phyloP scores from a whole-genome alignment of 2,329 filamentous ascomycete genomes.

The Aspergillus sp. region DNA sequence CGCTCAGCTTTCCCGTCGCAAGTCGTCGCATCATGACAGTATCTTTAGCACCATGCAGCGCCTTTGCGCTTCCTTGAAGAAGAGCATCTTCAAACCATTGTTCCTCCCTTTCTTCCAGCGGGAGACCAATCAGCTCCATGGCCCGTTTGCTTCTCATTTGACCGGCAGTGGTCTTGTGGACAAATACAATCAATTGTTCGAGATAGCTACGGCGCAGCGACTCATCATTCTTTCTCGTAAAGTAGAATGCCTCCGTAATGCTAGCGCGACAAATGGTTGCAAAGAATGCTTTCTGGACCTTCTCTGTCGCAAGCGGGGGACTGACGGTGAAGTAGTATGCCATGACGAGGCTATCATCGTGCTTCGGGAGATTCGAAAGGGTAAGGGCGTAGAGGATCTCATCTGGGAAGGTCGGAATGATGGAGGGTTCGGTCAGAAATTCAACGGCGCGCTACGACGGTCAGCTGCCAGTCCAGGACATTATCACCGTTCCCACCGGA shows the following conservation, averaged over 20 bases:
- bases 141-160: slow-evolving; percentile 48
- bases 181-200: slow-evolving; percentile 56
- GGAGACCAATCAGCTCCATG: slow-evolving; percentile 64
- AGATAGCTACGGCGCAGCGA: slow-evolving; percentile 59
- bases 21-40: slow-evolving; percentile 68
- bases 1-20: slow-evolving; percentile 51
- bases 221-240: slow-evolving; percentile 59
- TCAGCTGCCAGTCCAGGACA: not conserved
- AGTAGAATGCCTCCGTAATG: slow-evolving; percentile 67
- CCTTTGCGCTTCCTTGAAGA: slow-evolving; percentile 57
- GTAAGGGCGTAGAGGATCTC: slow-evolving; percentile 69
- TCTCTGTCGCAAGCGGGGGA: slow-evolving; percentile 60
- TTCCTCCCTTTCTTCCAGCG: slow-evolving; percentile 65
- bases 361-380: slow-evolving; percentile 48
- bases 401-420: slow-evolving; percentile 74
- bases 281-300: slow-evolving; percentile 61
- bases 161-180: slow-evolving; percentile 41
- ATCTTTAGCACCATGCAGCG: slow-evolving; percentile 60
- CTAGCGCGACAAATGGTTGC: slow-evolving; percentile 60
- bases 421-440: slow-evolving; percentile 69
- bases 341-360: slow-evolving; percentile 60
- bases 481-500: not conserved
- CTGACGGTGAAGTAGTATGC: slow-evolving; percentile 73
- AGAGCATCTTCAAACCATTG: slow-evolving; percentile 66
- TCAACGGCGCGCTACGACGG: slow-evolving; percentile 56